These are phyloP conservation scores for Mallotus nudiflorus DNA, from an alignment of 345 rosid genomes.

Conservation along the genomic window DNA sequence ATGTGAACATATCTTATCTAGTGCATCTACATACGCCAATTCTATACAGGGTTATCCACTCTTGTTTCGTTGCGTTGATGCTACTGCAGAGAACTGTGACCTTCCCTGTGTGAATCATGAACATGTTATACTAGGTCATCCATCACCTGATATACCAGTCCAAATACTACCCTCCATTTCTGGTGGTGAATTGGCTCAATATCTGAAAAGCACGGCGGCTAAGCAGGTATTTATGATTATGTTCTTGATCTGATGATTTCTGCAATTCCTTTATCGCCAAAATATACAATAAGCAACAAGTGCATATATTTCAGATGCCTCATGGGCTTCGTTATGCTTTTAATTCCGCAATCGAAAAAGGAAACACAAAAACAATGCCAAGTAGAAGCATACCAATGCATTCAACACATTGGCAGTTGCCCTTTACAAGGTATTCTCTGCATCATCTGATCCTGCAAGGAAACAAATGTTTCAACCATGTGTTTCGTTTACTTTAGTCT, in stretches of 20 bases:
- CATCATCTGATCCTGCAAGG: slow-evolving; percentile 30
- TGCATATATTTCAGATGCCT: too few species aligned
- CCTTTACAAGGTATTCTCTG: background rate
- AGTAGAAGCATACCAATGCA: background rate
- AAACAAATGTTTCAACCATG: slow-evolving; percentile 46
- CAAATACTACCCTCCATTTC: background rate
- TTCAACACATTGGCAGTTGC: slow-evolving; percentile 35
- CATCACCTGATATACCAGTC: background rate
- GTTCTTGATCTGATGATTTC: too few species aligned
- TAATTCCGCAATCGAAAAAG: background rate
- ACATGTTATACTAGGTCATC: background rate
- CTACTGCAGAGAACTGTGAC: background rate
- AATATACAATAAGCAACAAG: too few species aligned
- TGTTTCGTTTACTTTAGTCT: slow-evolving; percentile 49
- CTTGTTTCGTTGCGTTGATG: background rate
- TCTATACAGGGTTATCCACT: background rate
- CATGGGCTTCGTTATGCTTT: too few species aligned
- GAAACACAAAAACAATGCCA: background rate
- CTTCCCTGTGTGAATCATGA: background rate
- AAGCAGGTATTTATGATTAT: too few species aligned
- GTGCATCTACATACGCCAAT: too few species aligned
- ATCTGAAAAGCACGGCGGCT: background rate
- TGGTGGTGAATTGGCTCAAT: background rate
- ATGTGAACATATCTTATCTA: too few species aligned
- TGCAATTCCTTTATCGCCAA: too few species aligned